Evolutionary conservation across 495 filamentous ascomycete genomes (phyloP), one percentile per base, ranked within the genome.

Genomic region (Aspergillus cavernicola): DNA sequence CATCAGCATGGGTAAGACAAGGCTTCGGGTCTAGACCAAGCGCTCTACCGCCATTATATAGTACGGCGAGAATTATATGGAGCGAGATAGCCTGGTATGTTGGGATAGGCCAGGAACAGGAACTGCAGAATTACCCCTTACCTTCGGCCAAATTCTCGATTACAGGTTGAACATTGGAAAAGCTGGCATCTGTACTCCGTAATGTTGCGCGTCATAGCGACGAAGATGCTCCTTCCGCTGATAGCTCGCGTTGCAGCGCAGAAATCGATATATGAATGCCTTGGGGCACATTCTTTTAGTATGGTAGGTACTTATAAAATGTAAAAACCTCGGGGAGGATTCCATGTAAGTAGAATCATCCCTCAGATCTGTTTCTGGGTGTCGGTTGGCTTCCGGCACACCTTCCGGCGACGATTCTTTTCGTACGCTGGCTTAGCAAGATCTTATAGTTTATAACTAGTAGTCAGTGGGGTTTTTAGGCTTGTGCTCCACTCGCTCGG

Each of bases 151-250:
- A 66, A 49, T 2, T 35, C 49, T 6, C 49, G 47, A 8, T 50
- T 50, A 23, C 63, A 66, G 10, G 57, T 50, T 28, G 52, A 46
- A 28, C 63, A 66, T 23, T 49, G 19, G 20, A 55, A 41, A 23
- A 16, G 38, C n/a, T 6, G 26, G 13, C 40, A n/a, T n/a, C n/a
- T n/a, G 12, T 48, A 32, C 10, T 11, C 33, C 8, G 44, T n/a
- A n/a, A n/a, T 63, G 60, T 13, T 53, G 44, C 0, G 50, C 44
- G 7, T n/a, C 24, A 45, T 66, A 60, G 36, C 63, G 58, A 33
- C 55, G 54, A 7, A 66, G 42, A 26, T 66, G 63, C 39, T 66
- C 63, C 46, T 59, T 66, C 20, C 60, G 63, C 6, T 29, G 52
- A 54, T 66, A 66, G 32, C 23, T 53, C 0, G 57, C 54, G 4